Evolutionary conservation across 176 grass and related monocot genomes (phyloP).

Genomic region (Triticum dicoccoides): DNA sequence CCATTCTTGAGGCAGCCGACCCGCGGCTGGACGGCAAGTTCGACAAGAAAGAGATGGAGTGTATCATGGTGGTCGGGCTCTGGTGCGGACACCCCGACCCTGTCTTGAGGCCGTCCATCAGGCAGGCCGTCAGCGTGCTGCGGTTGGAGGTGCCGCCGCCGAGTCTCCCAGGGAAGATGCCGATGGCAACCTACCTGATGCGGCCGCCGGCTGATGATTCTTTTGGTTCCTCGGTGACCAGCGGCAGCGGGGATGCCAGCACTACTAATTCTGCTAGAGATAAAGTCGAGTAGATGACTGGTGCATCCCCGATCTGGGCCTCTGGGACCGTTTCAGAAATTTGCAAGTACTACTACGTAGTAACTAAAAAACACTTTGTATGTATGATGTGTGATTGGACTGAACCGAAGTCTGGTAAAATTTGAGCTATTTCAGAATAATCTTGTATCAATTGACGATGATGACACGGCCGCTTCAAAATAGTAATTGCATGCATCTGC

Average conservation of each 20-base stretch:
- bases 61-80: not conserved
- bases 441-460: too few relatives aligned
- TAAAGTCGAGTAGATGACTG: not conserved
- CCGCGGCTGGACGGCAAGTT: not conserved
- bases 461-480: too few relatives aligned
- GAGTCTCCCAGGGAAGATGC: not conserved
- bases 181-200: not conserved
- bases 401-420: too few relatives aligned
- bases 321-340: not conserved
- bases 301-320: not conserved
- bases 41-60: not conserved
- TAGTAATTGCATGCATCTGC: too few relatives aligned
- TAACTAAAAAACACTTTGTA: not conserved
- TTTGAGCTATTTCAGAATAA: too few relatives aligned
- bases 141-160: not conserved
- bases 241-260: not conserved
- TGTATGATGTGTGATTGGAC: not conserved
- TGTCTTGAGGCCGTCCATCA: not conserved
- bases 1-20: not conserved
- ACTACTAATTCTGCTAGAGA: not conserved
- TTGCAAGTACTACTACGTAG: not conserved
- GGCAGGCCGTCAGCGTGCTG: not conserved
- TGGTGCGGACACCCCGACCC: not conserved
- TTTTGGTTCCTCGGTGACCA: not conserved
- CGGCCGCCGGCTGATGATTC: not conserved